These are phyloP conservation scores for Hyaloscypha hepaticicola DNA, from an alignment of 495 filamentous ascomycete genomes.

Conservation along the genomic window DNA sequence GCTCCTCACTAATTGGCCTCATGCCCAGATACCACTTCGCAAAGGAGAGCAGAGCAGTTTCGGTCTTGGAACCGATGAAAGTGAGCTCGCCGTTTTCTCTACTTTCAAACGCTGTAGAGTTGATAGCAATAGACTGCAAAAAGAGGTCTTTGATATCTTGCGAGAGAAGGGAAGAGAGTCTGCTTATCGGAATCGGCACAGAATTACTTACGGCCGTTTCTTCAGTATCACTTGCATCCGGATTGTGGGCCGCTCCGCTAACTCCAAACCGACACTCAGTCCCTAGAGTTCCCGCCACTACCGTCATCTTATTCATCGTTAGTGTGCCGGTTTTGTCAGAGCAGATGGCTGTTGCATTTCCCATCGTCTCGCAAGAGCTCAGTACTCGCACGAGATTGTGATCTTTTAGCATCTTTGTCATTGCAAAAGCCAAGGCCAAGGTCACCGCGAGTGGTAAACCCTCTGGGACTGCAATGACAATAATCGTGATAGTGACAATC, in stretches of 20 bases:
- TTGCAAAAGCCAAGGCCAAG: slow-evolving; percentile 89
- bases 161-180: slow-evolving; percentile 47
- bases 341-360: slow-evolving; percentile 90
- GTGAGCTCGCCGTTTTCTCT: slow-evolving; percentile 64
- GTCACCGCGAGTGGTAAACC: slow-evolving; percentile 95
- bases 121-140: slow-evolving; percentile 71
- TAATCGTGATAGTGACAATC: slow-evolving; percentile 87
- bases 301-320: slow-evolving; percentile 88
- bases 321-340: slow-evolving; percentile 95
- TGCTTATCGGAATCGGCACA: slow-evolving; percentile 56
- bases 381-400: slow-evolving; percentile 87
- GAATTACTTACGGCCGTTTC: slow-evolving; percentile 57
- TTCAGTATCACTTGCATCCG: slow-evolving; percentile 36
- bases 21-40: slow-evolving; percentile 71
- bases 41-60: slow-evolving; percentile 74
- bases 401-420: slow-evolving; percentile 87
- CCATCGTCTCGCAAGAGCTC: slow-evolving; percentile 93
- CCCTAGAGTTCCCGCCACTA: slow-evolving; percentile 73
- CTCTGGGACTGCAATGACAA: slow-evolving; percentile 92
- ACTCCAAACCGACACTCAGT: slow-evolving; percentile 60
- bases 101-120: slow-evolving; percentile 84
- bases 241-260: too few species aligned
- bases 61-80: slow-evolving; percentile 85
- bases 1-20: slow-evolving; percentile 62
- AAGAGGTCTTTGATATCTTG: slow-evolving; percentile 47